A percentile compares a stretch with the other conserved stretches of the same genome.
phyloP scores from a whole-genome alignment of 371 early-diverging fungal genomes.

The Synchytrium microbalum region DNA sequence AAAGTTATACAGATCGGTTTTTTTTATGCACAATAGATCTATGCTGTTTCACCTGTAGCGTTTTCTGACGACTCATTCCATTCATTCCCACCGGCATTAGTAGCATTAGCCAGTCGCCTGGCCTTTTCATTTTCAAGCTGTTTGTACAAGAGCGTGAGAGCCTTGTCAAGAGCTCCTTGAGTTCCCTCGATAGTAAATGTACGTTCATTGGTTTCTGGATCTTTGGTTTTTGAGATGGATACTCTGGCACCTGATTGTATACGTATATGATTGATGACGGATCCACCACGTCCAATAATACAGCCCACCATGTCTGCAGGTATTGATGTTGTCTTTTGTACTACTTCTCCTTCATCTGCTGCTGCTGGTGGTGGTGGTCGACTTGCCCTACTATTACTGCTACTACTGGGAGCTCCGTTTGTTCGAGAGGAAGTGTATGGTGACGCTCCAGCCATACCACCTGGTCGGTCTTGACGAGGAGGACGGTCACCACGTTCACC shows the following conservation, averaged over 20 bases:
- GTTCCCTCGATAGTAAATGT: conserved; percentile 32
- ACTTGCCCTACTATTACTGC: not conserved
- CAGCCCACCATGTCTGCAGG: conserved; percentile 38
- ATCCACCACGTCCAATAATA: conserved; percentile 42
- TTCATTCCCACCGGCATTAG: not conserved
- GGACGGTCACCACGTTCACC: no score
- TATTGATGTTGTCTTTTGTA: conserved; percentile 27
- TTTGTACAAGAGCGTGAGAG: conserved; percentile 29
- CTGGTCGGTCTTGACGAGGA: not conserved
- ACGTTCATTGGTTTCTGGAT: conserved; percentile 20
- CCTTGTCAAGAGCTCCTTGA: conserved; percentile 21
- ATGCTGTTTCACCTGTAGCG: no score
- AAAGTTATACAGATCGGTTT: no score
- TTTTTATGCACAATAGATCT: no score
- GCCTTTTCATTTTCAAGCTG: conserved; percentile 34
- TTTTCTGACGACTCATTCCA: no score
- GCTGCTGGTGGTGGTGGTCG: not conserved
- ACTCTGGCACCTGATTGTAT: conserved; percentile 21
- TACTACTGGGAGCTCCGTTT: not conserved
- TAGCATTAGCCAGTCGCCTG: conserved; percentile 8
- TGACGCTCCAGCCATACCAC: not conserved
- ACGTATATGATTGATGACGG: conserved; percentile 34
- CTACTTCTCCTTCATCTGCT: conserved; percentile 6
- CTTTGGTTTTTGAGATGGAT: conserved; percentile 23
- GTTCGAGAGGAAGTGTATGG: conserved; percentile 9